Base-by-base conservation (phyloP, 2,329 filamentous ascomycete genomes). In the Ceratocystis albifundus region DNA sequence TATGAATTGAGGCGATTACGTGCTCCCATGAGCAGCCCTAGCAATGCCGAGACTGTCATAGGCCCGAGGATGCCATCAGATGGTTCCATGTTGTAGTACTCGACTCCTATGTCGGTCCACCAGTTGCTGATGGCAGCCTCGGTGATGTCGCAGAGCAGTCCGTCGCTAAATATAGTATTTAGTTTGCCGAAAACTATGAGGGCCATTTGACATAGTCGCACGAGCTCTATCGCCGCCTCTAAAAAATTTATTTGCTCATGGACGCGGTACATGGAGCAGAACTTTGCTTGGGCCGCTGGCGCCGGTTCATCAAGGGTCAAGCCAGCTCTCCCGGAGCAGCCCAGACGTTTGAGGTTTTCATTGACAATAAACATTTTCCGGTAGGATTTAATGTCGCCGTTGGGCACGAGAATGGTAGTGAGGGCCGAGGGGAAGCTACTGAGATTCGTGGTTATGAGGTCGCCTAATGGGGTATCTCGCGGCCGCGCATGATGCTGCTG, bases 61-160 rank as follows among this genome's bases (percentile, higher is more conserved):
- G 94, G 92, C 0, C 94, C 94, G 1, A 99, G 78, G 25, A 96
- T 91, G 12, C 93, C 93, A 76, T 99, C 94, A 8, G 88, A 88
- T 1, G 94, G 93, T 74, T 97, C 94, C 44, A 91, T 84, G 66
- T 93, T 95, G 78, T 93, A 96, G 72, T 94, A 87, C 70, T 97
- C 93, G 0, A 87, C 87, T 1, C 94, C 94, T 68, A 96, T 88
- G 72, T 96, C 90, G 0, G 89, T 87, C 94, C 94, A 97, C 94
- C 94, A 99, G 74, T 96, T 89, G 69, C 87, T 88, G 71, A 97
- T 85, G 1, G 92, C 90, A 69, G 83, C 87, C 74, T 99, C 94
- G 0, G 94, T 97, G 55, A 94, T 81, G 76, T 99, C 94, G 74
- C 94, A 99, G 2, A 99, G 82, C 28, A 96, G 77, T 0, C 94